Evolutionary conservation across 2,329 filamentous ascomycete species (phyloP).

Genomic region (Magnaporthales sp.): DNA sequence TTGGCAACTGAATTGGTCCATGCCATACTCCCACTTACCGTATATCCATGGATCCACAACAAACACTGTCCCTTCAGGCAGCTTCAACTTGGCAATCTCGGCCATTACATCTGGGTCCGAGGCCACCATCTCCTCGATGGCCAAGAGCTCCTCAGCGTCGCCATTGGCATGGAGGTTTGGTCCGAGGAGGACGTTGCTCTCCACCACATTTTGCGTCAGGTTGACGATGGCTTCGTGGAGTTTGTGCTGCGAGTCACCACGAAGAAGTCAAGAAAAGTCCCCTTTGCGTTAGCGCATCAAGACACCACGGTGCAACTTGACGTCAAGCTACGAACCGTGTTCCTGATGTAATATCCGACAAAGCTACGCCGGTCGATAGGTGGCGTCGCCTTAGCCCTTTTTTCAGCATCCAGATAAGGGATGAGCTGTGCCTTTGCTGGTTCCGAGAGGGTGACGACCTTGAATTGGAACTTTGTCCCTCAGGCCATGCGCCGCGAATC

Average conservation of each 20-base stretch:
- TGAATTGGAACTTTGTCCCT: slow-evolving; percentile 50
- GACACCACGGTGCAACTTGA: no score
- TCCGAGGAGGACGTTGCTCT: slow-evolving; percentile 50
- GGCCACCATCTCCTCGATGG: slow-evolving; percentile 45
- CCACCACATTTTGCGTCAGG: slow-evolving; percentile 37
- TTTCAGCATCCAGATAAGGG: slow-evolving; percentile 40
- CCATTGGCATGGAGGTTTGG: slow-evolving; percentile 49
- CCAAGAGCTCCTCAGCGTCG: slow-evolving; percentile 51
- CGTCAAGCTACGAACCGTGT: slow-evolving; percentile 51
- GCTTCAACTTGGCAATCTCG: slow-evolving; percentile 51
- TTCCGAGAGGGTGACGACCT: slow-evolving; percentile 51
- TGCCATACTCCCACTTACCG: slow-evolving; percentile 24
- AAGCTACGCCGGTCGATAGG: slow-evolving; percentile 41
- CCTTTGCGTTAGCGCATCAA: no score
- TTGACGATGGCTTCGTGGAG: slow-evolving; percentile 52
- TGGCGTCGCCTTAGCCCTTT: slow-evolving; percentile 27
- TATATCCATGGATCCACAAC: slow-evolving; percentile 59
- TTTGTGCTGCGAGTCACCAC: slow-evolving; percentile 36
- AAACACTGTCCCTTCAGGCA: slow-evolving; percentile 50
- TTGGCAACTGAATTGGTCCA: neutral
- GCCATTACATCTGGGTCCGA: slow-evolving; percentile 47
- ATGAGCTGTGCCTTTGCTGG: slow-evolving; percentile 43
- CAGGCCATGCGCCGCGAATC: slow-evolving; percentile 45
- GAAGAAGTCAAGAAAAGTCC: neutral
- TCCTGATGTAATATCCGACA: slow-evolving; percentile 49